Base-by-base conservation (phyloP, 495 filamentous ascomycete genomes). In the Baudoinia panamericana region DNA sequence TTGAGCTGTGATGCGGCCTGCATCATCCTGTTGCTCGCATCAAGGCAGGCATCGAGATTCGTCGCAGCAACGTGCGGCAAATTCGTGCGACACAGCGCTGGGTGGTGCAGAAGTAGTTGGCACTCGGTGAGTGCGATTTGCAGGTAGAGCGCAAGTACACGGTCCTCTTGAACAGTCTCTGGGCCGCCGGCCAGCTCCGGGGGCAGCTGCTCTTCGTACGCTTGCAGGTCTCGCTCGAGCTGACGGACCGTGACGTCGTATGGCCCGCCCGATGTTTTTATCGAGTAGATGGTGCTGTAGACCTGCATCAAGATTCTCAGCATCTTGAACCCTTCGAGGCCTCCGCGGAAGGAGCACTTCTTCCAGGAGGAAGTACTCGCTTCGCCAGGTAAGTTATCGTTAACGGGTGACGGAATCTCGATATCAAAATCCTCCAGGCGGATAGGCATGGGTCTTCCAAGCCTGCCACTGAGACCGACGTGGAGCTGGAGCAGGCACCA, bases 361-460 rank as follows among this genome's bases (percentile, higher is more conserved):
- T 40, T 41, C 67, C 72, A 36, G 58, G 56, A 54, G 56, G 65
- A 41, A 9, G 30, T 33, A 56, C 64, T 63, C 11, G 67, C 57
- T 18, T 79, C 70, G 1, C 63, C 60, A 4, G 77, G 65, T 23
- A 75, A 64, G 47, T 80, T 72, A 53, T 88, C 82, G 43, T 77
- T 62, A 33, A 85, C 63, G 12, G 70, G 56, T 35, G 81, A 69
- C 1, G 80, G 83, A 20, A 84, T 69, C 45, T 84, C 82, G 30
- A 79, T 68, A 53, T 87, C 83, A 51, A 80, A 75, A 52, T 88
- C 82, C 25, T 80, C 73, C 9, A 71, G 41, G 18, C 71, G 65
- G 13, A 88, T 62, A 1, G 76, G 66, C 77, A 86, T 83, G 13
- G 82, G 82, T 27, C 77, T 66, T 21, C 82, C 82, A 21, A 87